Evolutionary conservation across 169 alveolate genomes (phyloP).

Genomic region (Plasmodium inui): DNA sequence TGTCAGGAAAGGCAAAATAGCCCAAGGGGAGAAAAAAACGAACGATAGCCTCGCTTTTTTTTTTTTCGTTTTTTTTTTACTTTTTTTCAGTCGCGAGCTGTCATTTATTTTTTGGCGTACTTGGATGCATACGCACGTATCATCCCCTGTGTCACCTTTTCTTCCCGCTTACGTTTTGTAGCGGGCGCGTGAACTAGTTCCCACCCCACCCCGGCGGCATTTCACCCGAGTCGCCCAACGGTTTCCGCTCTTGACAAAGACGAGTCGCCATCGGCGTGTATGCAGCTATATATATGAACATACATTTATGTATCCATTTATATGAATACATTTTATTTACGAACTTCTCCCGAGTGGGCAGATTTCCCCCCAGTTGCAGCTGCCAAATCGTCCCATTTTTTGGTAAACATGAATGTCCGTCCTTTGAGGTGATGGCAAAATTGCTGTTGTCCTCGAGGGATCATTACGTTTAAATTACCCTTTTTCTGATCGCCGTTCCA

Average conservation of each 20-base stretch:
- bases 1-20: not conserved
- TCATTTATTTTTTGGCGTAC: not conserved
- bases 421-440: not conserved
- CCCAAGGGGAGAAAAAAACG: not conserved
- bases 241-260: not conserved
- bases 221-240: not conserved
- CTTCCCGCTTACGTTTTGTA: not conserved
- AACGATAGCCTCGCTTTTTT: not conserved
- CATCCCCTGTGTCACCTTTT: not conserved
- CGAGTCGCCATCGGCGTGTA: not conserved
- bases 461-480: not conserved
- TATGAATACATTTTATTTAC: not conserved
- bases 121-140: not conserved
- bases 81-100: not conserved
- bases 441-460: not conserved
- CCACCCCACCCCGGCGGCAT: not conserved
- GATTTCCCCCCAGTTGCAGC: not conserved
- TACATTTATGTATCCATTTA: not conserved
- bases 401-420: not conserved
- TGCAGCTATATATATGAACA: not conserved
- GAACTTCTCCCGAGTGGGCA: not conserved
- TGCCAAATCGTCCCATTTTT: not conserved
- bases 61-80: too few species aligned
- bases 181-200: not conserved
- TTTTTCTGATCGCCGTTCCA: not conserved